Evolutionary conservation across 768 basidiomycete genomes (phyloP).

Genomic region (Rhodotorula taiwanensis): DNA sequence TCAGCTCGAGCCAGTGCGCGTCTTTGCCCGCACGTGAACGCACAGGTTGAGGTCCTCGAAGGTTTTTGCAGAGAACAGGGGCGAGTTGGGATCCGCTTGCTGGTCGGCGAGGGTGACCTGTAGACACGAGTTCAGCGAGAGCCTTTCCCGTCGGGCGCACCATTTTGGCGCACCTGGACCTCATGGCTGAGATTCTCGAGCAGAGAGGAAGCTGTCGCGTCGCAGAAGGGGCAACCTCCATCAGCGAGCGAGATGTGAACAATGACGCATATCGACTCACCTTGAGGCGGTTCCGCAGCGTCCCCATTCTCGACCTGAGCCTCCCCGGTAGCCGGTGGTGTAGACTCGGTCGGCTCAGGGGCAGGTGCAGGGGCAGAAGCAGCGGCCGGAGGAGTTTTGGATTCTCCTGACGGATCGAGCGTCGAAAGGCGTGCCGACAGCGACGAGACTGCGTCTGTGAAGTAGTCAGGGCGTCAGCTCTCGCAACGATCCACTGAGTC

Average conservation of each 20-base stretch:
- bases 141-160: too few species aligned
- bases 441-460: constrained; percentile 29
- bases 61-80: constrained; percentile 81
- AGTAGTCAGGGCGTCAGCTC: background rate
- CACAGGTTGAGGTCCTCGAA: constrained; percentile 95
- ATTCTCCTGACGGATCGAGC: background rate
- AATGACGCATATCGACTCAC: background rate
- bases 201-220: constrained; percentile 16
- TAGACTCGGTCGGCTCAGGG: background rate
- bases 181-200: constrained; percentile 35
- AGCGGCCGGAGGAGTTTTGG: background rate
- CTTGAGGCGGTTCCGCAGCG: background rate
- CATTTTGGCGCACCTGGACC: constrained; percentile 18
- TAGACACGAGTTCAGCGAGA: background rate
- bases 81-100: constrained; percentile 92
- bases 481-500: background rate
- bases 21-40: constrained; percentile 43
- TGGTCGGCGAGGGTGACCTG: constrained; percentile 95
- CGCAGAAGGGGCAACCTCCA: background rate
- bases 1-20: too few species aligned
- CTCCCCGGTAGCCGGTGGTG: too few species aligned
- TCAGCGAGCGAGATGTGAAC: background rate
- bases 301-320: background rate
- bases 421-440: constrained; percentile 21
- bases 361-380: background rate